Evolutionary conservation across 2,329 filamentous ascomycete genomes (phyloP).

Genomic region (Lasiodiplodia sp.): DNA sequence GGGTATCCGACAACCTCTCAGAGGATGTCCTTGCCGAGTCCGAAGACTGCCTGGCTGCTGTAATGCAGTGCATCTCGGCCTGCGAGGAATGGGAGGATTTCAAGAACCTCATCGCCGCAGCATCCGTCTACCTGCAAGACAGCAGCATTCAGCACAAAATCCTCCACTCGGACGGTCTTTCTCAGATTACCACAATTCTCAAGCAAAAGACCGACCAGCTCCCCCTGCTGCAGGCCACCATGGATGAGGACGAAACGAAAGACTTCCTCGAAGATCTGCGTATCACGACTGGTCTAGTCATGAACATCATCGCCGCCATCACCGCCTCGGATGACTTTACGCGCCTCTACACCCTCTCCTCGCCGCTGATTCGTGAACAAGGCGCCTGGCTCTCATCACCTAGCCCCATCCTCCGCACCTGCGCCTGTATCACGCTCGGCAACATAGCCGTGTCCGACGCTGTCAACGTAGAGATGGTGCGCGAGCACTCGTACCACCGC

Average conservation of each 20-base stretch:
- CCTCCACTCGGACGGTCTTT: constrained; percentile 40
- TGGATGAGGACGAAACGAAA: constrained; percentile 23
- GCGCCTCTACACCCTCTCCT: constrained; percentile 38
- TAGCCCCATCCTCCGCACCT: constrained; percentile 41
- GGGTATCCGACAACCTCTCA: constrained; percentile 46
- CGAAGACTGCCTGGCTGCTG: constrained; percentile 22
- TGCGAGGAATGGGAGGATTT: constrained; percentile 30
- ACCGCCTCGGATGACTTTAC: constrained; percentile 46
- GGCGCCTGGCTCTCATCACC: constrained; percentile 25
- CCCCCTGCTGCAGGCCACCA: not conserved
- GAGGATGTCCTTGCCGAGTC: constrained; percentile 22
- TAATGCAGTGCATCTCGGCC: constrained; percentile 2
- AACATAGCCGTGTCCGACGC: constrained; percentile 48
- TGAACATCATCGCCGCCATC: constrained; percentile 33
- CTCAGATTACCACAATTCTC: constrained; percentile 41
- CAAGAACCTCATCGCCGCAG: constrained; percentile 26
- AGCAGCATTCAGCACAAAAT: constrained; percentile 44
- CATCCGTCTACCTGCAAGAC: constrained; percentile 44
- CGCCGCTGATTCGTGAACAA: constrained; percentile 39
- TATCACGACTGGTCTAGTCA: constrained; percentile 23
- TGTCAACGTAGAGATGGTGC: constrained; percentile 45
- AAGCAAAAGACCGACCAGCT: constrained; percentile 35
- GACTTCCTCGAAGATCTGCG: constrained; percentile 25
- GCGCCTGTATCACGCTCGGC: constrained; percentile 47
- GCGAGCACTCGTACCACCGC: constrained; percentile 42